Evolutionary conservation across 2,329 filamentous ascomycete species (phyloP).

Genomic region (Cordyceps militaris): DNA sequence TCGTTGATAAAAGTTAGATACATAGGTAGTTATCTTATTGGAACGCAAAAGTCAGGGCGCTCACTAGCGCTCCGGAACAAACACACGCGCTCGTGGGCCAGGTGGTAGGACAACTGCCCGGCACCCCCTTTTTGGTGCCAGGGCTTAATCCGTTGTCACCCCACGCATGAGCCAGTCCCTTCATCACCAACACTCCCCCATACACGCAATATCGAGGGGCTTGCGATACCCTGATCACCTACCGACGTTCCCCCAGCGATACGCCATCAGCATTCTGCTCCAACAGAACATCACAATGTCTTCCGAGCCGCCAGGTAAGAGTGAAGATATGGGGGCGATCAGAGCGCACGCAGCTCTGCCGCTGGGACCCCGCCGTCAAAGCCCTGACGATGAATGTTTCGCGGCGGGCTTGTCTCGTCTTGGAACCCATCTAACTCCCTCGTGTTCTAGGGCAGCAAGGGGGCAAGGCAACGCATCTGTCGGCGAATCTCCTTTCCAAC

Average conservation of each 20-base stretch:
- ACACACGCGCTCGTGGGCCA: not conserved
- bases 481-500: constrained; percentile 64
- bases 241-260: not conserved
- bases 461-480: constrained; percentile 8
- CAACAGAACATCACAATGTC: constrained; percentile 1
- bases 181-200: not conserved
- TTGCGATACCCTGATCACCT: not conserved
- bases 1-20: not conserved
- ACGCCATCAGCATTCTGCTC: not conserved
- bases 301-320: constrained; percentile 8
- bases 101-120: not conserved
- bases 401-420: not conserved
- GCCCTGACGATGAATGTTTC: constrained; percentile 4
- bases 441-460: constrained; percentile 6
- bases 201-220: not conserved
- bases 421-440: constrained; percentile 3
- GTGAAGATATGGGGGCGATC: not conserved
- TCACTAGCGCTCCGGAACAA: not conserved
- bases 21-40: not conserved
- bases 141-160: constrained; percentile 7
- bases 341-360: not conserved
- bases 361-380: constrained; percentile 3
- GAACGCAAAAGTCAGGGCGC: not conserved
- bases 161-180: not conserved
- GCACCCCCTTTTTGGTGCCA: constrained; percentile 7